phyloP scores from a whole-genome alignment of 2,329 filamentous ascomycete genomes.

The Aphanoascus verrucosus region DNA sequence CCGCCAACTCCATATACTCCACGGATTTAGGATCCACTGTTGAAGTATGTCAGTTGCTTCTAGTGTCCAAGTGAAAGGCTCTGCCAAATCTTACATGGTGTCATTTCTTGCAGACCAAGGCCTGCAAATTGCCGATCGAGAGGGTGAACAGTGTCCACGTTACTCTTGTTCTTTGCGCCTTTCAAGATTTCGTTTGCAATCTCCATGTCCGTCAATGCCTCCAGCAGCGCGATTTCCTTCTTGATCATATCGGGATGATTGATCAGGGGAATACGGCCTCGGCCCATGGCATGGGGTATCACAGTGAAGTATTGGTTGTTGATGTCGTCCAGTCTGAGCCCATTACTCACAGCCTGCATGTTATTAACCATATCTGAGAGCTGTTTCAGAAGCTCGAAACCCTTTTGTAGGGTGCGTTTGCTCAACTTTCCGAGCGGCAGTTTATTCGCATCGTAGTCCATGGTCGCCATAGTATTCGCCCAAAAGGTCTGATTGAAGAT shows the following conservation, averaged over 20 bases:
- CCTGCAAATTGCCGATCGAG: constrained; percentile 64
- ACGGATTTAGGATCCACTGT: constrained; percentile 43
- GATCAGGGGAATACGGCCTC: constrained; percentile 61
- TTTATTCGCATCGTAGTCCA: constrained; percentile 49
- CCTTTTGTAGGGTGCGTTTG: constrained; percentile 62
- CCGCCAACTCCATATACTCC: constrained; percentile 55
- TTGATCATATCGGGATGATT: constrained; percentile 49
- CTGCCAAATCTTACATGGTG: constrained; percentile 36
- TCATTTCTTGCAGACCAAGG: constrained; percentile 67
- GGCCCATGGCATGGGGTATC: constrained; percentile 73
- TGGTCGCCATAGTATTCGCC: constrained; percentile 40
- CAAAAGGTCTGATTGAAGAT: constrained; percentile 76
- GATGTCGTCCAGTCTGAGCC: constrained; percentile 48
- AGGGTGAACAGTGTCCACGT: constrained; percentile 43
- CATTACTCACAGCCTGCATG: constrained; percentile 23
- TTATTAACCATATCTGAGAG: constrained; percentile 54
- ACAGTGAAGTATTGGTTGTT: constrained; percentile 71
- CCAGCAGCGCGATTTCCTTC: constrained; percentile 66
- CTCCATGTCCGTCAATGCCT: constrained; percentile 77
- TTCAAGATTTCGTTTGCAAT: constrained; percentile 70
- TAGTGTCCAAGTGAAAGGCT: not conserved
- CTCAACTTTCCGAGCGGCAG: constrained; percentile 75
- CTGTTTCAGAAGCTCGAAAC: constrained; percentile 67
- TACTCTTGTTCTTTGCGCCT: constrained; percentile 43
- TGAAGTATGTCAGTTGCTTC: not conserved